Evolutionary conservation across 768 basidiomycete species (phyloP).

Genomic region (Dendrothele bispora): DNA sequence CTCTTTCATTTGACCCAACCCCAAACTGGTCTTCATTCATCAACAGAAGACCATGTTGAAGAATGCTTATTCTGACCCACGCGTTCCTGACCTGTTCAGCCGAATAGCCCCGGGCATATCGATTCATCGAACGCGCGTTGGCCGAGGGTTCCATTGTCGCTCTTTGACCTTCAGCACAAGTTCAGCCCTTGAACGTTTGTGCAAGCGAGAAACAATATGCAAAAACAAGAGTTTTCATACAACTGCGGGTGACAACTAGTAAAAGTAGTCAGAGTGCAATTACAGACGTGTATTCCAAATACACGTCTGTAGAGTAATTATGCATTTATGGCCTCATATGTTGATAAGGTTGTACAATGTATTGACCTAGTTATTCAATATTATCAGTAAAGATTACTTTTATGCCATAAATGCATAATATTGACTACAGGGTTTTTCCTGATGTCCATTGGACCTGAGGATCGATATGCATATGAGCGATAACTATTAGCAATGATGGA

Average conservation of each 20-base stretch:
- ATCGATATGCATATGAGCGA: not conserved
- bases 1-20: conserved; percentile 6
- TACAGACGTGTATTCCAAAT: conserved; percentile 71
- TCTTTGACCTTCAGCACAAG: no score
- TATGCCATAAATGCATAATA: no score
- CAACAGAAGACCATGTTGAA: conserved; percentile 75
- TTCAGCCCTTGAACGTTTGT: conserved; percentile 53
- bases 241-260: conserved; percentile 48
- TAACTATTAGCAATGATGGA: not conserved
- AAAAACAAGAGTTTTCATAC: conserved; percentile 68
- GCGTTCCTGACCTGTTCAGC: conserved; percentile 55
- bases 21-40: conserved; percentile 47
- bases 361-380: no score
- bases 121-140: conserved; percentile 59
- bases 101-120: conserved; percentile 70
- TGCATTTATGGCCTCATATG: no score
- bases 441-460: conserved; percentile 78
- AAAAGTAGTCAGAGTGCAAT: not conserved
- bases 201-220: conserved; percentile 69
- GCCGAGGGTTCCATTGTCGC: conserved; percentile 45
- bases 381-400: no score
- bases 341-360: no score
- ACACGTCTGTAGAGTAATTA: no score
- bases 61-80: conserved; percentile 72
- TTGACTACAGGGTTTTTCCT: no score